Base-by-base conservation (phyloP, 2,329 filamentous ascomycete species). In the Cyanodermella asteris region DNA sequence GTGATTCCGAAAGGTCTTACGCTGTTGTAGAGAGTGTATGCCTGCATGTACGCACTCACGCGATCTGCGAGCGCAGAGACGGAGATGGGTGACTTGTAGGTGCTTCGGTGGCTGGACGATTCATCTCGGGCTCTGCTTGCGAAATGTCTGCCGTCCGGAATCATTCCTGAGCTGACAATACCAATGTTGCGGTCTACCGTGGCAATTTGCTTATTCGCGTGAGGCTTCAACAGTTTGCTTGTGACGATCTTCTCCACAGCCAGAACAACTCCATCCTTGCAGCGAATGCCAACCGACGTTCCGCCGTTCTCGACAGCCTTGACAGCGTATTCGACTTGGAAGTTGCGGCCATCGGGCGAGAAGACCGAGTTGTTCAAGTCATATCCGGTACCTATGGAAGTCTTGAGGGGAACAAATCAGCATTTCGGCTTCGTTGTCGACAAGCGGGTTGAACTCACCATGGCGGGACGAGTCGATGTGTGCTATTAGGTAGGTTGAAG, bases 281-380 rank as follows among this genome's bases (percentile, higher is more conserved):
- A 91, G 49, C 81, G 68, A 53, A 97, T 91, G 40, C 87, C 87
- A 50, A 97, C 70, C 27, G 82, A 81, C 28, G 87, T 97, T 45
- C 87, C 84, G 38, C 84, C 87, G 44, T 90, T 94, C 59, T 97
- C 87, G 35, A 97, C 87, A 28, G 87, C 87, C 63, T 97, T 97
- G 41, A 90, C 75, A 38, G 87, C 87, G 52, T 97, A 97, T 64
- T 97, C 87, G 52, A 73, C 69, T 56, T 97, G 87, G 55, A 97
- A 97, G 55, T 97, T 97, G 42, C 87, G 77, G 47, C 87, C 87
- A 58, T 97, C 87, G 38, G 87, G 87, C 24, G 87, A 94, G 64
- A 94, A 97, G 61, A 94, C 90, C 46, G 87, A 94, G 67, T 97
- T 97, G 50, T 80, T 80, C 44, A 97, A 74, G 69, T 97, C 87